Evolutionary conservation across 805 yeast genomes (phyloP), one percentile per base, ranked within the genome.

Genomic region (Teunomyces panamensis): DNA sequence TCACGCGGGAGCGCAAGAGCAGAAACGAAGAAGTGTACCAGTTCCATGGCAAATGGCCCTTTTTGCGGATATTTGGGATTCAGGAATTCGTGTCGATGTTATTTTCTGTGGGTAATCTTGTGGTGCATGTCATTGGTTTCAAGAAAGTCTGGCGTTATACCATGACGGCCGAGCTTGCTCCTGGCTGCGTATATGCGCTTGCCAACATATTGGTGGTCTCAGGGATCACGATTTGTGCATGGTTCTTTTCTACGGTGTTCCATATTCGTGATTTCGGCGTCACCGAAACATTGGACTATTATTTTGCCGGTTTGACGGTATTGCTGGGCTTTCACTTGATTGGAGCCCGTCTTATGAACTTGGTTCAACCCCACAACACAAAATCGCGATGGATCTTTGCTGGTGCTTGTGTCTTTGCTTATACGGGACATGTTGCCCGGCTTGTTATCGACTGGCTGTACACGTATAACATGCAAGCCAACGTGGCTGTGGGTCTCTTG

Each of bases 11-110:
- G 33, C 72, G 96, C 17, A 65, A 69, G 11, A 54, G 48, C 0
- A 53, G 66, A 2, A 73, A 75, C n/a, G 74, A 77, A 49, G 84
- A 81, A 47, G 69, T 89, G 0, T 76, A 77, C 35, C 99, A 94
- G 64, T 94, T 89, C 68, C 97, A 94, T 65, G 99, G 99, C 0
- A 94, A 94, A 69, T 94, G 99, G 99, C 98, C 98, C 2, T 94
- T 94, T 59, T 52, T 73, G 13, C 75, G 99, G 43, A 60, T 87
- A 0, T 66, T 77, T n/a, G 96, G 96, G 0, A 71, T 86, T 9
- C 99, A 94, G 64, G 99, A 94, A 62, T 69, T 89, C 0, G 87
- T 84, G 20, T 85, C 95, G 10, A 83, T 87, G 1, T 16, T 89
- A 1, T 92, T 94, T 64, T 87, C 96, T n/a, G n/a, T 70, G 10